Evolutionary conservation across 2,329 filamentous ascomycete genomes (phyloP).

Genomic region (Epichloe uncinata): DNA sequence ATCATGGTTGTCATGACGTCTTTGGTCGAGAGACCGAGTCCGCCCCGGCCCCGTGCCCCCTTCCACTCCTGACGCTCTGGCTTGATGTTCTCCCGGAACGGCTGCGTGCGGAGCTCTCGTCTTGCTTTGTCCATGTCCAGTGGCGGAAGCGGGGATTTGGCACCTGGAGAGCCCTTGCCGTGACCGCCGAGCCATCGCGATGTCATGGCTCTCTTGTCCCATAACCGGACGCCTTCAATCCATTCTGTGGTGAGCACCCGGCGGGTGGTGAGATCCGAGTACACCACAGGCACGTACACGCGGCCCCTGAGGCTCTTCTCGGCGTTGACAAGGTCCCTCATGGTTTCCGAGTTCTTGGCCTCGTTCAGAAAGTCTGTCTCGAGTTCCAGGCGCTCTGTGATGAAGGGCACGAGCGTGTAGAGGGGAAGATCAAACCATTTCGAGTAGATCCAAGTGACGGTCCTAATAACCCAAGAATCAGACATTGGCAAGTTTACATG

Average conservation of each 20-base stretch:
- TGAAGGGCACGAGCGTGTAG: conserved; percentile 82
- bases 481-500: background rate
- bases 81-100: conserved; percentile 52
- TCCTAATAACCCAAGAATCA: conserved; percentile 30
- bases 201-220: conserved; percentile 77
- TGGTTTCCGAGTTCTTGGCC: conserved; percentile 73
- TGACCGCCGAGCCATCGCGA: conserved; percentile 66
- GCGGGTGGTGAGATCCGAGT: conserved; percentile 67
- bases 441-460: conserved; percentile 71
- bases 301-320: conserved; percentile 65
- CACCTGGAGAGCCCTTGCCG: conserved; percentile 65
- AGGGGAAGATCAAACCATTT: conserved; percentile 88
- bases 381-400: conserved; percentile 78
- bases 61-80: conserved; percentile 70
- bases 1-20: conserved; percentile 96
- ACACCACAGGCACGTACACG: conserved; percentile 81
- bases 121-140: conserved; percentile 34
- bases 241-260: conserved; percentile 91
- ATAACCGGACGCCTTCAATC: conserved; percentile 88
- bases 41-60: conserved; percentile 58
- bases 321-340: conserved; percentile 60
- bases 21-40: conserved; percentile 68
- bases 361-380: conserved; percentile 95
- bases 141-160: conserved; percentile 46
- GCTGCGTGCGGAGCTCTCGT: conserved; percentile 34